Evolutionary conservation across 164 flowering plant species (phyloP).

Genomic region (Pachysandra terminalis): DNA sequence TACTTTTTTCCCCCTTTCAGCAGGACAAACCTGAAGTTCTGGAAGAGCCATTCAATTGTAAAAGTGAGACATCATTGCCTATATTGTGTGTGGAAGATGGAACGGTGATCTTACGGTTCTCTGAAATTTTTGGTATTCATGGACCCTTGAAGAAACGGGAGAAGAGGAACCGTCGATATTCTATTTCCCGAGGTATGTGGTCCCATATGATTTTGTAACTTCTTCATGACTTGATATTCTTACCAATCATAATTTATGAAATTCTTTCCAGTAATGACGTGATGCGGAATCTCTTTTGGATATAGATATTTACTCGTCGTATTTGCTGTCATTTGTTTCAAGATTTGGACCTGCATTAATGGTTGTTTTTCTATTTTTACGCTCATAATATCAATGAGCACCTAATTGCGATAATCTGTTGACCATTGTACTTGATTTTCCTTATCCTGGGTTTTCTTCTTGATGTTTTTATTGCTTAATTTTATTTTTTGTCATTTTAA

Average conservation of each 20-base stretch:
- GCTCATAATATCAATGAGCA: not conserved
- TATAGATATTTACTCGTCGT: not conserved
- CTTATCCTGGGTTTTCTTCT: not conserved
- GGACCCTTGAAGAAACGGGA: conserved; percentile 53
- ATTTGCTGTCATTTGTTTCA: not conserved
- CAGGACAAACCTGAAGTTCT: conserved; percentile 40
- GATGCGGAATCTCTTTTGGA: not conserved
- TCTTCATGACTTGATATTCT: not conserved
- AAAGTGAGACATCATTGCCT: conserved; percentile 51
- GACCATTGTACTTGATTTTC: not conserved
- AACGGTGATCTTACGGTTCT: conserved; percentile 67
- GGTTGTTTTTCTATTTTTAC: not conserved
- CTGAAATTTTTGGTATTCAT: conserved; percentile 87
- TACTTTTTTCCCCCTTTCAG: not conserved
- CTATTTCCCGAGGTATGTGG: conserved; percentile 54
- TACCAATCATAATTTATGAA: not conserved
- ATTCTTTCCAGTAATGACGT: conserved; percentile 1
- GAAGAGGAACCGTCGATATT: conserved; percentile 45
- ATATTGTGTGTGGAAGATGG: conserved; percentile 84
- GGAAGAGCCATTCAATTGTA: conserved; percentile 32
- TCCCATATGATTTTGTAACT: not conserved
- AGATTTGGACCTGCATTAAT: not conserved
- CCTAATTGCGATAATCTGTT: not conserved
- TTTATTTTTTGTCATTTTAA: conserved; percentile 3
- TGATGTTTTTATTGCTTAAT: not conserved